Percentiles rank a stretch among this genome's conserved stretches.
Conservation (phyloP, 306 rosid genomes). For the Albizia julibrissin region DNA sequence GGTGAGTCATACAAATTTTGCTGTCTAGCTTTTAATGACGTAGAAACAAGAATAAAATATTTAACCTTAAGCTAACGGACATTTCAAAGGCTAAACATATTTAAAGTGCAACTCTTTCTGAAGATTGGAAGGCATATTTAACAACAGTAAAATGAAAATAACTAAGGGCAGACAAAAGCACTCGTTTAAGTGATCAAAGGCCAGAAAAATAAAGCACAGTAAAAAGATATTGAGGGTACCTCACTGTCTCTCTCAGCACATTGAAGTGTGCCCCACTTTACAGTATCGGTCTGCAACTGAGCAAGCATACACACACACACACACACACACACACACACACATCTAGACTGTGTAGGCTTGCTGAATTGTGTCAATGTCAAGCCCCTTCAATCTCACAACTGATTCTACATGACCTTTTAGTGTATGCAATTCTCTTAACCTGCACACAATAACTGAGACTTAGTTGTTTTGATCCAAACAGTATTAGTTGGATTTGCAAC, state of each 20-base stretch:
- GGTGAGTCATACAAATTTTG: neutral
- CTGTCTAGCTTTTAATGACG: neutral
- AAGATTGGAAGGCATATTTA: neutral
- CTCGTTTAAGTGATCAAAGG: conserved; percentile 40
- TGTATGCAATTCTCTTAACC: conserved; percentile 88
- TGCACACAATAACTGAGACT: conserved; percentile 34
- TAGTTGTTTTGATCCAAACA: neutral
- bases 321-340: too few relatives aligned
- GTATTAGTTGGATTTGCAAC: neutral
- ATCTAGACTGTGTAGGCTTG: conserved; percentile 97
- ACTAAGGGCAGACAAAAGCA: conserved; percentile 29
- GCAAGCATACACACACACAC: too few relatives aligned
- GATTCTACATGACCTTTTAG: conserved; percentile 97
- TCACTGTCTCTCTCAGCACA: conserved; percentile 37
- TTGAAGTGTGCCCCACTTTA: conserved; percentile 44
- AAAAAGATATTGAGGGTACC: conserved; percentile 26
- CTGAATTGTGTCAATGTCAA: conserved; percentile 95
- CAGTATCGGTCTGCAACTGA: conserved; percentile 36
- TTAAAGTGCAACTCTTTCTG: neutral
- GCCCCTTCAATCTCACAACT: conserved; percentile 96
- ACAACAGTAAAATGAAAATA: conserved; percentile 7
- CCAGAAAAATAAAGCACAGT: conserved; percentile 37
- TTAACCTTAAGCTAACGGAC: neutral
- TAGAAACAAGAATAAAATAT: neutral
- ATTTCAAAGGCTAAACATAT: neutral